Base-by-base conservation (phyloP, 495 filamentous ascomycete genomes). In the Tuber calosporum region DNA sequence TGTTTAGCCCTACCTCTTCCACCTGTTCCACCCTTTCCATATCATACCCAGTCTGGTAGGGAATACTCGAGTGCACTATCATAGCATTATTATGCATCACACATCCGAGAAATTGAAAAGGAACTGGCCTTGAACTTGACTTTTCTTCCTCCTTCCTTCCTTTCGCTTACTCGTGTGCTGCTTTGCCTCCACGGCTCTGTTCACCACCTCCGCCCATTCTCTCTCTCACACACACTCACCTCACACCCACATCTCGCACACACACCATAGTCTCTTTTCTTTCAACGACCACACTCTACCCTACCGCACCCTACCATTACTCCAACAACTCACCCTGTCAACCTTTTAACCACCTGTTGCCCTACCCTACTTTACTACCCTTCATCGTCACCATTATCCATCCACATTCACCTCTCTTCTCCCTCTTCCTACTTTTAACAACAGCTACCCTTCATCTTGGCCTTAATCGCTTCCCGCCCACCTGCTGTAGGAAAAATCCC, bases 141-240 rank as follows among this genome's bases (percentile, higher is more conserved):
- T 34, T 62, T 39, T 6, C 67, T n/a, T 69, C 26, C 67, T n/a
- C 36, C 26, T 19, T 42, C n/a, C 67, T 30, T 34, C 26, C 48
- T 7, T 26, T 34, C 30, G 53, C 53, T 62, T 34, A n/a, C 48
- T 53, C 9, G n/a, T n/a, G 48, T 30, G 58, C 72, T 76, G 74
- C 74, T 75, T 75, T 68, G 74, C 75, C 75, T 62, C 53, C 53
- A 34, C 26, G 26, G 7, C 53, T 34, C 53, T 34, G 75, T 77
- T 69, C 75, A 77, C 39, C 72, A 39, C 75, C 41, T 36, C 36
- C 48, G 67, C 22, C 41, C 66, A 69, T 8, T 22, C 68, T 39
- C 20, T 22, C 41, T 20, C 36, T 43, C 67, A 67, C 73, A 11
- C 69, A 66, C 71, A 72, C 75, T 66, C n/a, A n/a, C n/a, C 75